Percentiles rank a stretch among this genome's conserved stretches.
phyloP scores from a whole-genome alignment of 2,329 filamentous ascomycete species.

The Coleophoma crateriformis region DNA sequence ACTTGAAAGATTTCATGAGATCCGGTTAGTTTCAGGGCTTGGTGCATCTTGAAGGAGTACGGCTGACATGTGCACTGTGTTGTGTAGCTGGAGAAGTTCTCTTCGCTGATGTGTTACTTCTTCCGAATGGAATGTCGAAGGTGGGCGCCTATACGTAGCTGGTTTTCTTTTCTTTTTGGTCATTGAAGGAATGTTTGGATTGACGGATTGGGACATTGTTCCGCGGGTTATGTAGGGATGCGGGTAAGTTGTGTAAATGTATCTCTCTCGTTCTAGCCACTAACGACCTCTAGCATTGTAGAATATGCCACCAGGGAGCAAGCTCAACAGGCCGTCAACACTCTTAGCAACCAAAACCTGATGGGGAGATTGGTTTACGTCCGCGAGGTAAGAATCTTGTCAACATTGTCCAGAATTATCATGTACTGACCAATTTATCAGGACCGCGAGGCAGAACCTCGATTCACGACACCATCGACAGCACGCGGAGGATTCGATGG shows the following conservation, averaged over 20 bases:
- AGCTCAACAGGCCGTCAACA: slow-evolving; percentile 94
- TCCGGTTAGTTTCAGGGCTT: slow-evolving; percentile 64
- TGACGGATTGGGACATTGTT: slow-evolving; percentile 97
- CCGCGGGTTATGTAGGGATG: slow-evolving; percentile 95
- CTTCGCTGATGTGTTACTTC: slow-evolving; percentile 97
- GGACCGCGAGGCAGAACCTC: slow-evolving; percentile 97
- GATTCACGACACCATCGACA: slow-evolving; percentile 75
- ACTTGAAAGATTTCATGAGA: slow-evolving; percentile 99
- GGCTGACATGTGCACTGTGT: slow-evolving; percentile 29
- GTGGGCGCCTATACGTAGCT: slow-evolving; percentile 92
- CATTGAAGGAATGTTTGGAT: slow-evolving; percentile 88
- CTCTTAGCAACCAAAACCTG: slow-evolving; percentile 97
- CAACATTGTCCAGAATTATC: background rate
- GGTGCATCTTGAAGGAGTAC: slow-evolving; percentile 16
- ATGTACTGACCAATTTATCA: slow-evolving; percentile 30
- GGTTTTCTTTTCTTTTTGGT: slow-evolving; percentile 56
- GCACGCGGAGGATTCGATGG: slow-evolving; percentile 57
- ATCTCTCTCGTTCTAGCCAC: no score
- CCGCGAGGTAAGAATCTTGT: slow-evolving; percentile 68
- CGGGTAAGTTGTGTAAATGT: slow-evolving; percentile 65
- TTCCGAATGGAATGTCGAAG: slow-evolving; percentile 99
- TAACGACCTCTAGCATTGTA: slow-evolving; percentile 70
- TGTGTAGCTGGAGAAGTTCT: slow-evolving; percentile 90
- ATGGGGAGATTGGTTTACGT: slow-evolving; percentile 99
- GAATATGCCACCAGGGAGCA: slow-evolving; percentile 99